Base-by-base conservation (phyloP, 495 filamentous ascomycete species). In the Penicillium cosmopolitanum region DNA sequence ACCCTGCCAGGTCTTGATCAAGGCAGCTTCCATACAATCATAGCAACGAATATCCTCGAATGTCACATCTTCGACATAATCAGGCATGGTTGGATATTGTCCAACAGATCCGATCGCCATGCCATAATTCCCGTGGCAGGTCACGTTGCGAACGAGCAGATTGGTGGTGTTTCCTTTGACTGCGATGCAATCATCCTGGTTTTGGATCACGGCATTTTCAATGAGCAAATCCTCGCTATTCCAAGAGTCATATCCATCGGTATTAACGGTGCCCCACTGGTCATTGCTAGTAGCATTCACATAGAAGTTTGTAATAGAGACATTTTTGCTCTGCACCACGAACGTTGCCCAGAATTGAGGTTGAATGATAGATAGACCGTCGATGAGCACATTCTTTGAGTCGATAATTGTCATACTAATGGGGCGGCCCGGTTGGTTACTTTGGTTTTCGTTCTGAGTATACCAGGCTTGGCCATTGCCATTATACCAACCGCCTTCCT, bases 1-100 rank as follows among this genome's bases (percentile, higher is more conserved):
- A 8, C 79, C 79, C 21, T 76, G 70, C 70, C 82, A 82, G 10
- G 80, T 83, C 69, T 85, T 84, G 66, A 85, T 79, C 71, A 80
- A 82, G 1, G 81, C 81, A 19, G 76, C 80, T 65, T 84, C 82
- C 58, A 73, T 77, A 13, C 70, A 77, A 69, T 84, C 76, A 51
- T 52, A 36, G 44, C 64, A 64, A 4, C 28, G 46, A 47, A 73
- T 53, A 53, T 67, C 50, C 28, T 69, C 66, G 35, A 73, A 68
- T 15, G 66, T 68, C 34, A 73, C 51, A 35, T 73, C 69, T 38
- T 69, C 57, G 4, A 73, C 66, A 50, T 71, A 71, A 51, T 73
- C 70, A 0, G 66, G 64, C 48, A 53, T 57, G 11, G 53, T 51
- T 8, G 66, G 64, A 53, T 73, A 79, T 55, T 82, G 80, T 2